These are phyloP conservation scores for Saraca asoca DNA, from an alignment of 331 rosid species.

Conservation along the genomic window DNA sequence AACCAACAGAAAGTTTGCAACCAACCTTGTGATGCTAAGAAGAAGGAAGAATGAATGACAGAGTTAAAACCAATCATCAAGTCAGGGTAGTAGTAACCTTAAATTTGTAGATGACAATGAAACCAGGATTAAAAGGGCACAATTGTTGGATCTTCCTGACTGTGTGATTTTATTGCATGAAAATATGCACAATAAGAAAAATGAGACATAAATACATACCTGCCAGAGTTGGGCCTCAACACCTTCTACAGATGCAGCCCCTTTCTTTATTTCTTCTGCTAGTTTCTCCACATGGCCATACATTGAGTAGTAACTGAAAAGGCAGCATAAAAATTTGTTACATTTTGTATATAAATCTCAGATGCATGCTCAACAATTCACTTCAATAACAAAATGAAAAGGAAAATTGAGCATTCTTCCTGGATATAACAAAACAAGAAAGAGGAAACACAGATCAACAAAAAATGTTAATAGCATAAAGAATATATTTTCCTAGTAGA, in stretches of 20 bases:
- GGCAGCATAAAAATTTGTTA: slow-evolving; percentile 2
- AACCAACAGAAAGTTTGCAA: slow-evolving; percentile 22
- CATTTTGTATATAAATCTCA: not conserved
- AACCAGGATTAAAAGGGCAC: not conserved
- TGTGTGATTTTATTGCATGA: slow-evolving; percentile 12
- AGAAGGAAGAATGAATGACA: slow-evolving; percentile 7
- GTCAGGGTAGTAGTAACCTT: not conserved
- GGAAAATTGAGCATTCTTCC: not conserved
- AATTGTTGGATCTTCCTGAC: slow-evolving; percentile 1
- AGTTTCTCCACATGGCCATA: slow-evolving; percentile 94
- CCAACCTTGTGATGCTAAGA: not conserved
- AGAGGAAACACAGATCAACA: slow-evolving; percentile 2
- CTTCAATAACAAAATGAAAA: slow-evolving; percentile 1
- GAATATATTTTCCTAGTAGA: not conserved
- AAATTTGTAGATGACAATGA: not conserved
- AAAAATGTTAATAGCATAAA: not conserved
- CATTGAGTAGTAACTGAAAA: slow-evolving; percentile 87
- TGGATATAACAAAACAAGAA: not conserved
- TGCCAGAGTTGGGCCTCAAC: slow-evolving; percentile 91
- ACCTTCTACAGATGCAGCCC: slow-evolving; percentile 90
- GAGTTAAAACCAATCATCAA: slow-evolving; percentile 12
- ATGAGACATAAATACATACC: slow-evolving; percentile 48
- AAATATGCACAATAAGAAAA: slow-evolving; percentile 25
- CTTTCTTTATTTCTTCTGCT: slow-evolving; percentile 87
- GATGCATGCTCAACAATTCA: slow-evolving; percentile 24